A percentile compares a stretch with the other conserved stretches of the same genome.
Evolutionary conservation across 1,284 basidiomycete genomes (phyloP).

Genomic region (Ceratobasidium sp.): DNA sequence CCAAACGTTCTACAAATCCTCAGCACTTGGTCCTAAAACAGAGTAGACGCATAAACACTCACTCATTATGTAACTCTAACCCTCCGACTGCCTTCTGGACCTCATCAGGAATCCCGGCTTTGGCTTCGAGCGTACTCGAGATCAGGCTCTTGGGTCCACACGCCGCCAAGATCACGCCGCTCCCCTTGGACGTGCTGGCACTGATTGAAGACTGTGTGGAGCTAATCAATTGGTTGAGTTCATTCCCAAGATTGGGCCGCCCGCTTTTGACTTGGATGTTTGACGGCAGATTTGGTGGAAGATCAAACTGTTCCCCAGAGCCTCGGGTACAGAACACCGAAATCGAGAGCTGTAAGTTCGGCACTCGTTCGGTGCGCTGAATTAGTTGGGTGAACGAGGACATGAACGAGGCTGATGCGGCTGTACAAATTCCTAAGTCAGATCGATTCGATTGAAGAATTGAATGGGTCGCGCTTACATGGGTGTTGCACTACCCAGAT

Average conservation of each 20-base stretch:
- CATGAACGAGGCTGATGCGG: slow-evolving; percentile 67
- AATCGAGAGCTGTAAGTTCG: neutral
- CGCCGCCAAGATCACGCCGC: slow-evolving; percentile 73
- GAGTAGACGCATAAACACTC: too few species aligned
- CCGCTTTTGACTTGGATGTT: slow-evolving; percentile 66
- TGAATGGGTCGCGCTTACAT: slow-evolving; percentile 28
- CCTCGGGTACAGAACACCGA: slow-evolving; percentile 27
- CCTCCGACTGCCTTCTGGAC: slow-evolving; percentile 19
- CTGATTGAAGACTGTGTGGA: slow-evolving; percentile 64
- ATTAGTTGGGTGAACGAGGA: slow-evolving; percentile 68
- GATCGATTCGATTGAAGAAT: neutral
- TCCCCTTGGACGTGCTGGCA: slow-evolving; percentile 62
- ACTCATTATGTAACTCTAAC: slow-evolving; percentile 32
- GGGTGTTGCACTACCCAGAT: slow-evolving; percentile 49
- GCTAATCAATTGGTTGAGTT: slow-evolving; percentile 60
- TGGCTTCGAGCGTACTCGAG: slow-evolving; percentile 60
- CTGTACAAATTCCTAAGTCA: slow-evolving; percentile 52
- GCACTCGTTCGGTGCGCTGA: slow-evolving; percentile 55
- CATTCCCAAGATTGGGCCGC: slow-evolving; percentile 62
- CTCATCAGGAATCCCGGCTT: neutral
- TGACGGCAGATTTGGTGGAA: slow-evolving; percentile 59
- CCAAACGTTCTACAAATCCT: slow-evolving; percentile 24
- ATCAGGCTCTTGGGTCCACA: slow-evolving; percentile 74
- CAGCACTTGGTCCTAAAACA: neutral
- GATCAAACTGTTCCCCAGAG: slow-evolving; percentile 48